phyloP scores from a whole-genome alignment of 129 eudicot genomes.

The Chrysanthemum makinoi region DNA sequence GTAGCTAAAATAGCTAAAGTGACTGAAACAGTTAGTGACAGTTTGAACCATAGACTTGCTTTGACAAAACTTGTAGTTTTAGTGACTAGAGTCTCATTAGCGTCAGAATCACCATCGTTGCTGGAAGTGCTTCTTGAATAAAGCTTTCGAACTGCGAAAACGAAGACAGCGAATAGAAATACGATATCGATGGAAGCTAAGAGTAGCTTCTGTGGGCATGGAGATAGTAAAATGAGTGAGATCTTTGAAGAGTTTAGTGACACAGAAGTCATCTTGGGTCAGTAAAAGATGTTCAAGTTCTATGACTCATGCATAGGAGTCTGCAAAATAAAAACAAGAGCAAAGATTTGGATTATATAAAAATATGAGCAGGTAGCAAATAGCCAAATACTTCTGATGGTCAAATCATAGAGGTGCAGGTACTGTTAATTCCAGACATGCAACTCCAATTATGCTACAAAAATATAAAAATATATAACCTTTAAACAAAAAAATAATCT shows the following conservation, averaged over 20 bases:
- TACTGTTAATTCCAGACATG: background rate
- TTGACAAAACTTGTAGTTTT: conserved; percentile 11
- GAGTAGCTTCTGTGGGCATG: conserved; percentile 29
- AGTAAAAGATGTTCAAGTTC: background rate
- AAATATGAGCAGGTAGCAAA: background rate
- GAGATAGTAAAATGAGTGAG: conserved; percentile 28
- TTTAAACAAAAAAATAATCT: too few species aligned
- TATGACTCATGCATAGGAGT: background rate
- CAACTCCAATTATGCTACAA: background rate
- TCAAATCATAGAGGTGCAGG: too few species aligned
- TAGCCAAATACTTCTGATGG: background rate
- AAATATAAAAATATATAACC: background rate
- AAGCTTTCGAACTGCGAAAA: conserved; percentile 22
- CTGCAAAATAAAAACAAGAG: background rate
- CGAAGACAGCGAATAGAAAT: conserved; percentile 14
- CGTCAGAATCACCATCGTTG: background rate
- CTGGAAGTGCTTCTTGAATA: conserved; percentile 5
- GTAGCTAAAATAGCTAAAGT: conserved; percentile 34
- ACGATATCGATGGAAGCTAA: conserved; percentile 30
- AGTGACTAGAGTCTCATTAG: conserved; percentile 24
- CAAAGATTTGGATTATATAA: background rate
- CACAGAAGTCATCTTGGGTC: conserved; percentile 2
- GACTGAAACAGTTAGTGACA: conserved; percentile 26
- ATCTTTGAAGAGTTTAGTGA: conserved; percentile 4
- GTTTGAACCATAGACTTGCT: conserved; percentile 45